phyloP scores from a whole-genome alignment of 179 eudicot species.

The Patellifolia procumbens region DNA sequence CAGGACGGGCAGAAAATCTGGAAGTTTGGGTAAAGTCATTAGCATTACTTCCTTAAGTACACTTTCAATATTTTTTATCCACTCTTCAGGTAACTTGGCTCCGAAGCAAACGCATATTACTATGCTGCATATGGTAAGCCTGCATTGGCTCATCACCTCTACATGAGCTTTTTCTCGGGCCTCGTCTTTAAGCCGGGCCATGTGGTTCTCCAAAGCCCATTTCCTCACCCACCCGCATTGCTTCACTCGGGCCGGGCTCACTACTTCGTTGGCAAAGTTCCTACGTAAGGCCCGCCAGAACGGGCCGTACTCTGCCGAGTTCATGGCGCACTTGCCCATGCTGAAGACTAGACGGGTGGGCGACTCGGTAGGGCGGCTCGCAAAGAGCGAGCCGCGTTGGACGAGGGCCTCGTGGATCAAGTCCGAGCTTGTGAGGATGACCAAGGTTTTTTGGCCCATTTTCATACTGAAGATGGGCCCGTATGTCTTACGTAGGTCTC shows the following conservation, averaged over 20 bases:
- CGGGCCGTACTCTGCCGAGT: constrained; percentile 87
- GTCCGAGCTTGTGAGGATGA: constrained; percentile 63
- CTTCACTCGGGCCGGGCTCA: constrained; percentile 61
- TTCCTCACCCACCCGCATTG: constrained; percentile 78
- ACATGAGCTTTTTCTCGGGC: constrained; percentile 48
- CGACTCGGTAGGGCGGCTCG: constrained; percentile 80
- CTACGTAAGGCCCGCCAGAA: constrained; percentile 71
- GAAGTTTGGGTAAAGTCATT: constrained; percentile 75
- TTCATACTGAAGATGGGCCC: constrained; percentile 94
- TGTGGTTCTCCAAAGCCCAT: constrained; percentile 70
- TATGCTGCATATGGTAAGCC: constrained; percentile 73
- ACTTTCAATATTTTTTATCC: constrained; percentile 56
- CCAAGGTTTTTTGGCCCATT: constrained; percentile 88
- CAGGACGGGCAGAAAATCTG: constrained; percentile 78
- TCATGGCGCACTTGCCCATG: constrained; percentile 85
- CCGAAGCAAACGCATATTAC: constrained; percentile 91
- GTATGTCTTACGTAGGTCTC: constrained; percentile 63
- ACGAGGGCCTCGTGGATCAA: constrained; percentile 93
- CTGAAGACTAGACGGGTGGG: constrained; percentile 77
- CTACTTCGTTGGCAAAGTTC: constrained; percentile 73
- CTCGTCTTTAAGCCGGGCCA: constrained; percentile 50
- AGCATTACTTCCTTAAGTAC: constrained; percentile 84
- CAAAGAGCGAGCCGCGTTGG: constrained; percentile 62
- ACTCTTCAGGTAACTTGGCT: constrained; percentile 57
- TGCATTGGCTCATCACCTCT: constrained; percentile 71